phyloP scores from a whole-genome alignment of 1,284 basidiomycete genomes.

The Trametes sp. region DNA sequence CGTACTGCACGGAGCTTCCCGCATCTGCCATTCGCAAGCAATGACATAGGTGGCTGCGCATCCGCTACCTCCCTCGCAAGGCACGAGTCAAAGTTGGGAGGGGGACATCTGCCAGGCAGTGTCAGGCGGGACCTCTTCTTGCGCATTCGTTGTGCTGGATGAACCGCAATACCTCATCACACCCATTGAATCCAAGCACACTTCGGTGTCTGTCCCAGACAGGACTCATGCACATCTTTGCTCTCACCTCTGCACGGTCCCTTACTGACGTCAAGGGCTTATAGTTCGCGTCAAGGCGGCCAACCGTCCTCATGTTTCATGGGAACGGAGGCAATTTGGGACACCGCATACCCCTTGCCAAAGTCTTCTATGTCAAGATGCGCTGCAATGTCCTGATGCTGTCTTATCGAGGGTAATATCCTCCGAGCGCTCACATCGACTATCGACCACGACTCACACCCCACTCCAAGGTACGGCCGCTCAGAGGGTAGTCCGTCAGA shows the following conservation, averaged over 20 bases:
- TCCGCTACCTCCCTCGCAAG: neutral
- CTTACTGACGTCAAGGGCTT: conserved; percentile 19
- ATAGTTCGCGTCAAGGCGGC: conserved; percentile 69
- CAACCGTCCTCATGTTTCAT: conserved; percentile 91
- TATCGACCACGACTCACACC: neutral
- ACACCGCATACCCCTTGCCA: conserved; percentile 90
- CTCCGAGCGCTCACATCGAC: too few relatives aligned
- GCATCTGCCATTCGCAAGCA: neutral
- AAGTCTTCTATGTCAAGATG: conserved; percentile 85
- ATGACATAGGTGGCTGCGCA: conserved; percentile 2
- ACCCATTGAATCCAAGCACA: neutral
- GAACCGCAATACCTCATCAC: neutral
- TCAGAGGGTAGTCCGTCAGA: conserved; percentile 89
- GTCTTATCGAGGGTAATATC: conserved; percentile 79
- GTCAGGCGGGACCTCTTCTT: conserved; percentile 6
- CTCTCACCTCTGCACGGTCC: neutral
- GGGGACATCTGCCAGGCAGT: neutral
- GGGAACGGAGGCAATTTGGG: conserved; percentile 87
- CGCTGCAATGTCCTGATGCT: conserved; percentile 91
- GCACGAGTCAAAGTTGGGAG: neutral
- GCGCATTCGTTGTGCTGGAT: neutral
- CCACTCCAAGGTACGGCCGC: conserved; percentile 72
- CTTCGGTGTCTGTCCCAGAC: conserved; percentile 23
- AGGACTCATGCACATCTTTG: conserved; percentile 13
- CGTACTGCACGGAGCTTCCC: neutral